Conservation (phyloP, 768 basidiomycete genomes). For the Trametes cubensis region DNA sequence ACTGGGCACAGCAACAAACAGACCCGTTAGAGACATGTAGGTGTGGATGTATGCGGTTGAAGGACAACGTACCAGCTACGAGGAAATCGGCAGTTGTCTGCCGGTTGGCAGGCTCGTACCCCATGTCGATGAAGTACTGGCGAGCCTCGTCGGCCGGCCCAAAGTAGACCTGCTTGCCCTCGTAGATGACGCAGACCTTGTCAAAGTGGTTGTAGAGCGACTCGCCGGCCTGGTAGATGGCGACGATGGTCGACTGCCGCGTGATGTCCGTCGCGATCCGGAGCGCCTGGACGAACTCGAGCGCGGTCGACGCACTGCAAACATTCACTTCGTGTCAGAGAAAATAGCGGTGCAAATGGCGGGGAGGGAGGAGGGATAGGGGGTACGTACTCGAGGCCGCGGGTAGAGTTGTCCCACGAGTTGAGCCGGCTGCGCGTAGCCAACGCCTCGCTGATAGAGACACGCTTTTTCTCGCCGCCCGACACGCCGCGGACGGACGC, state of each 20-base stretch:
- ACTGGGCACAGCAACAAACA: constrained; percentile 33
- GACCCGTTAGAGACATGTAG: not conserved
- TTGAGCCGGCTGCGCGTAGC: constrained; percentile 62
- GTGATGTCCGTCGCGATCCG: constrained; percentile 55
- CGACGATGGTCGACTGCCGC: constrained; percentile 63
- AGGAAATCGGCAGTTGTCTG: constrained; percentile 67
- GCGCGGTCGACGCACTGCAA: constrained; percentile 51
- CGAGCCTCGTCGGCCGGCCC: constrained; percentile 67
- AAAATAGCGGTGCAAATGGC: not conserved
- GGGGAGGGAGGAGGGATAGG: too few relatives aligned
- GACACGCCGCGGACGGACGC: constrained; percentile 73
- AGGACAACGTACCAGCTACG: constrained; percentile 39
- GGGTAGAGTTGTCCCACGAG: constrained; percentile 76
- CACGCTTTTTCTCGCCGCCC: constrained; percentile 78
- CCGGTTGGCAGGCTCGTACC: constrained; percentile 54
- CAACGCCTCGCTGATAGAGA: constrained; percentile 75
- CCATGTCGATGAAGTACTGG: constrained; percentile 74
- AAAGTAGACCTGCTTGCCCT: constrained; percentile 74
- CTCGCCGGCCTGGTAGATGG: constrained; percentile 85
- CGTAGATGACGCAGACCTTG: constrained; percentile 79
- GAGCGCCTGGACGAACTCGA: constrained; percentile 61
- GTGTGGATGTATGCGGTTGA: not conserved
- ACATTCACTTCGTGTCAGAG: not conserved
- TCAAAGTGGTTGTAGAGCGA: constrained; percentile 67
- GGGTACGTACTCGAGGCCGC: constrained; percentile 44